A percentile compares a stretch with the other conserved stretches of the same genome.
Evolutionary conservation across 805 yeast species (phyloP).

Genomic region (Sungouiozyma ichnusensis): DNA sequence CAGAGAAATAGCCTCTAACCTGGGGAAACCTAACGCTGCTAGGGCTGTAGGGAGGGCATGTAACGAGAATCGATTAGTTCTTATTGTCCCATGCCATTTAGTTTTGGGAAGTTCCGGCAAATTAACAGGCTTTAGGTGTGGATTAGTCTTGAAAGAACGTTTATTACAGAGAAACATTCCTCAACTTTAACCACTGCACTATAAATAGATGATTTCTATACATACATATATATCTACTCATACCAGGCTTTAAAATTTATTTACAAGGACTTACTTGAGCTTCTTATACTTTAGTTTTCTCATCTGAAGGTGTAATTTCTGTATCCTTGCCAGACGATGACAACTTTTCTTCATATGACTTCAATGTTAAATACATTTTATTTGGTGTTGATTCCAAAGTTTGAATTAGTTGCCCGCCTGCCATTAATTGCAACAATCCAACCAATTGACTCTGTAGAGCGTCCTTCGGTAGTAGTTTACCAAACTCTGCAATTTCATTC

Average conservation of each 20-base stretch:
- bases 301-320: too few species aligned
- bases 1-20: slow-evolving; percentile 23
- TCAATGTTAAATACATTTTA: slow-evolving; percentile 62
- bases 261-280: background rate
- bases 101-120: slow-evolving; percentile 27
- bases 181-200: too few species aligned
- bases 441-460: slow-evolving; percentile 73
- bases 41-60: slow-evolving; percentile 36
- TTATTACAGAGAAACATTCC: slow-evolving; percentile 9
- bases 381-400: slow-evolving; percentile 66
- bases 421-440: slow-evolving; percentile 69
- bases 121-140: slow-evolving; percentile 34
- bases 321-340: too few species aligned
- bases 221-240: background rate
- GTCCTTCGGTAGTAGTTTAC: slow-evolving; percentile 60
- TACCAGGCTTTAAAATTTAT: background rate
- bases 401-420: slow-evolving; percentile 83
- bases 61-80: slow-evolving; percentile 31
- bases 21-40: slow-evolving; percentile 24
- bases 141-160: slow-evolving; percentile 25
- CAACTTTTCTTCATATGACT: slow-evolving; percentile 43
- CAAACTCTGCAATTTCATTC: slow-evolving; percentile 47
- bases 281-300: background rate
- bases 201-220: background rate
- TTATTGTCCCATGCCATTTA: slow-evolving; percentile 37